Conservation (phyloP, 164 flowering plant genomes). For the Litsea cubeba region DNA sequence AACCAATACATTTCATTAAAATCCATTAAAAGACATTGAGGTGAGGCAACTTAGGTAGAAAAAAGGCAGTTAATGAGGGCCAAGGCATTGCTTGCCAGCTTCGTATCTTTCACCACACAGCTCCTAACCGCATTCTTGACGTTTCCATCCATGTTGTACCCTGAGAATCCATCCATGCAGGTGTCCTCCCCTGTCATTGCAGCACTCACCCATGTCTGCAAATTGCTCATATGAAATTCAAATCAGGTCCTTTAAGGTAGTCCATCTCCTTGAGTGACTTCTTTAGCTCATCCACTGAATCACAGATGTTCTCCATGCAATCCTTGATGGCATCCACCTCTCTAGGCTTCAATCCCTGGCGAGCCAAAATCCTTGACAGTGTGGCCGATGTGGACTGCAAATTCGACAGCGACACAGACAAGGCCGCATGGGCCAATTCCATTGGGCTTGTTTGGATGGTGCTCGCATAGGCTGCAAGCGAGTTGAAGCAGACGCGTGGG, state of each 20-base stretch:
- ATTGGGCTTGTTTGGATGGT: slow-evolving; percentile 30
- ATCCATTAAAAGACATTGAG: not conserved
- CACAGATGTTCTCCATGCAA: slow-evolving; percentile 40
- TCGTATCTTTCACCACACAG: slow-evolving; percentile 24
- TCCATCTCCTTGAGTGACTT: slow-evolving; percentile 38
- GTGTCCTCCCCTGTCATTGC: slow-evolving; percentile 56
- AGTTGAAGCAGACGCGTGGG: slow-evolving; percentile 34
- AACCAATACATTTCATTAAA: not conserved
- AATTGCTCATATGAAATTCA: slow-evolving; percentile 31
- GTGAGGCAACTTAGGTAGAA: not conserved
- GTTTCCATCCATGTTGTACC: slow-evolving; percentile 11
- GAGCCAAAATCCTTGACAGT: slow-evolving; percentile 19
- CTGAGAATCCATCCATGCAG: slow-evolving; percentile 51
- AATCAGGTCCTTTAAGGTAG: slow-evolving; percentile 28
- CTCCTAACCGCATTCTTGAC: slow-evolving; percentile 28
- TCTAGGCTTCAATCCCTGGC: slow-evolving; percentile 13
- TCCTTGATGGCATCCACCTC: slow-evolving; percentile 42
- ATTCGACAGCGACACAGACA: slow-evolving; percentile 26
- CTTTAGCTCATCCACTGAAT: slow-evolving; percentile 45
- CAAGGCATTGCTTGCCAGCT: slow-evolving; percentile 52
- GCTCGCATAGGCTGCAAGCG: slow-evolving; percentile 36
- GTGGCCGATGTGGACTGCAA: slow-evolving; percentile 22
- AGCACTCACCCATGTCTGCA: slow-evolving; percentile 66
- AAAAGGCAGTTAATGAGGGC: slow-evolving; percentile 32
- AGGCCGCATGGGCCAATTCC: slow-evolving; percentile 32